These are phyloP conservation scores for Xylariaceae sp. DNA, from an alignment of 2,329 filamentous ascomycete genomes.

Conservation along the genomic window DNA sequence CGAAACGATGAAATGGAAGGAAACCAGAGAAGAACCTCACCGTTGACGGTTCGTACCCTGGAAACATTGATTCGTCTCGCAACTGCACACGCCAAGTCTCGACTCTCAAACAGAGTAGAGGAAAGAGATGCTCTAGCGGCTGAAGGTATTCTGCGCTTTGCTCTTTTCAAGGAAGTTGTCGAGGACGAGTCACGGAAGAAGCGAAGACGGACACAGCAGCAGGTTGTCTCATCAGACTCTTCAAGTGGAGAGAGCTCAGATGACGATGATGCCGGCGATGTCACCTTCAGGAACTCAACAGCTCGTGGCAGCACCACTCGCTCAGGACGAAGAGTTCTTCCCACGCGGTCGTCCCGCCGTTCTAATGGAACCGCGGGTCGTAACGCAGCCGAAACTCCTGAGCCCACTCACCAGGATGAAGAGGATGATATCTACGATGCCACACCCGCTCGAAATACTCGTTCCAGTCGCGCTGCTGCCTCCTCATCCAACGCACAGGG, in stretches of 20 bases:
- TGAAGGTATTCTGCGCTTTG: conserved; percentile 86
- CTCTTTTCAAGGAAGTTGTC: conserved; percentile 93
- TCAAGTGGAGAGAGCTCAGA: conserved; percentile 56
- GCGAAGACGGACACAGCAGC: conserved; percentile 62
- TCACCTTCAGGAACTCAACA: conserved; percentile 33
- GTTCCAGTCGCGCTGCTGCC: conserved; percentile 36
- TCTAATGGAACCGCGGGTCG: conserved; percentile 27
- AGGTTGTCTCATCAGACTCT: conserved; percentile 47
- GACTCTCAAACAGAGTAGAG: conserved; percentile 82
- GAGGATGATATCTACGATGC: conserved; percentile 45
- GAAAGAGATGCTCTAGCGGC: conserved; percentile 83
- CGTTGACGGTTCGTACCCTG: conserved; percentile 92
- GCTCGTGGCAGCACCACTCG: conserved; percentile 37
- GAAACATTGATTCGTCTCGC: conserved; percentile 98
- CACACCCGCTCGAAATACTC: conserved; percentile 40
- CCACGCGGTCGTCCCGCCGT: conserved; percentile 27
- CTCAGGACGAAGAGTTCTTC: conserved; percentile 28
- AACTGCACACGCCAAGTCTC: conserved; percentile 89
- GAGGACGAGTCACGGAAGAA: conserved; percentile 75
- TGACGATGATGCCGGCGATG: conserved; percentile 49
- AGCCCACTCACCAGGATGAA: conserved; percentile 42
- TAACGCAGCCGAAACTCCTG: conserved; percentile 29
- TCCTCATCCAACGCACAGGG: conserved; percentile 34
- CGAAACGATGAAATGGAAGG: conserved; percentile 94
- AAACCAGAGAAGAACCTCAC: conserved; percentile 87